Conservation (phyloP, 169 alveolate genomes). For the Amoebophrya sp. region DNA sequence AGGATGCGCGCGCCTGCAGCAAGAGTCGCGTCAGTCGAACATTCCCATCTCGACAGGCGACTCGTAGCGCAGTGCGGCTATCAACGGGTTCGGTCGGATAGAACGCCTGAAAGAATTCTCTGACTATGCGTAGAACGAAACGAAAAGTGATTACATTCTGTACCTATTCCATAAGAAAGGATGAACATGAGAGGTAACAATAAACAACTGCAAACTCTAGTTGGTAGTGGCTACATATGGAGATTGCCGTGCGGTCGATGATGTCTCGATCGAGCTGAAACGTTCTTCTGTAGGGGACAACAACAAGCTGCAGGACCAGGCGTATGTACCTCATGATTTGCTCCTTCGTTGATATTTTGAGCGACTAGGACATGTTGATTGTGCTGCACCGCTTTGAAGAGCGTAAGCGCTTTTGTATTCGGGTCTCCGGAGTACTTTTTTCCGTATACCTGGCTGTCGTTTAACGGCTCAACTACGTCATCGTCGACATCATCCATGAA, state of each 20-base stretch:
- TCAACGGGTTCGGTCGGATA: background rate
- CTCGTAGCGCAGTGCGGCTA: background rate
- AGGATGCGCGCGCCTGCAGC: background rate
- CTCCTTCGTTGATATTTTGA: background rate
- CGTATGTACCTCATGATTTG: background rate
- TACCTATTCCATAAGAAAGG: no score
- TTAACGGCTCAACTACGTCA: no score
- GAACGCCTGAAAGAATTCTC: background rate
- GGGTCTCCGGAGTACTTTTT: background rate
- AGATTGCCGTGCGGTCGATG: no score
- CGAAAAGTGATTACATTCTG: no score
- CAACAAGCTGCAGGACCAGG: no score
- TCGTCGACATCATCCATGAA: no score
- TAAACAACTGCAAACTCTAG: no score
- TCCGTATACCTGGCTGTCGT: background rate
- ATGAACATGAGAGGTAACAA: no score
- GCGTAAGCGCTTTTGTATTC: background rate
- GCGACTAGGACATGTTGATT: background rate
- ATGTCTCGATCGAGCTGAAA: no score
- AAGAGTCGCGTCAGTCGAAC: background rate
- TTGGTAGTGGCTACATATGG: no score
- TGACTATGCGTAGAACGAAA: no score
- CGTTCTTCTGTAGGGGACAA: no score
- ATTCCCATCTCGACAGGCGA: background rate
- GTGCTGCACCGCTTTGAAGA: constrained; percentile 14